Evolutionary conservation across 805 yeast species (phyloP), one percentile per base, ranked within the genome.

Genomic region (Zygosaccharomyces rouxii): DNA sequence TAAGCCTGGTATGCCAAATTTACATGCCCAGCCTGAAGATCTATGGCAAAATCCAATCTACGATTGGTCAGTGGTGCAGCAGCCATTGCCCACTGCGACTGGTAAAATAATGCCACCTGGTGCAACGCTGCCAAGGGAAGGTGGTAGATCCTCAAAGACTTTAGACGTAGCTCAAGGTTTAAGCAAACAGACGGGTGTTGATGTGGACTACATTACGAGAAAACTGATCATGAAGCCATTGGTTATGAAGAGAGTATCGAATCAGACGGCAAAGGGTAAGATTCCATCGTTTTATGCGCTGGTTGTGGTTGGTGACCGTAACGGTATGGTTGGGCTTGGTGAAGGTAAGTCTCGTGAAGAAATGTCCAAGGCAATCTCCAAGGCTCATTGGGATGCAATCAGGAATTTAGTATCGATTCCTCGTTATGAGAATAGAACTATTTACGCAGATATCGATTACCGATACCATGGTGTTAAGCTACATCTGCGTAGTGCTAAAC

Each of bases 281-380:
- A 87, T 87, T 55, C 81, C 84, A 44, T 79, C 88, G 35, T 84
- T 81, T 66, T 92, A 86, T 68, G 85, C 89, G 0, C 68, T 94
- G 54, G 92, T 89, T 11, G 86, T 89, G 31, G 97, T 86, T 13
- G 99, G 99, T 42, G 96, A 94, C 69, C 78, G 83, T 47, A 86
- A 87, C 55, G 99, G 99, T 55, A 86, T 89, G 84, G 75, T 94
- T 51, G 98, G 98, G 31, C 73, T 90, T 42, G 99, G 98, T 43
- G 95, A 89, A 68, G 99, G 98, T 53, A 88, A 87, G 63, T 92
- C 94, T 52, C 75, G 89, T 56, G 83, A 79, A 48, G 88, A 84
- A 51, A 78, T 84, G 71, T 72, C 84, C 44, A 77, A 78, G 47
- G 96, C 98, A 2, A 77, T 84, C 29, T 71, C 78, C 35, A 86